Conservation (phyloP, 2,329 filamentous ascomycete genomes). For the Trichoderma aggressivum region DNA sequence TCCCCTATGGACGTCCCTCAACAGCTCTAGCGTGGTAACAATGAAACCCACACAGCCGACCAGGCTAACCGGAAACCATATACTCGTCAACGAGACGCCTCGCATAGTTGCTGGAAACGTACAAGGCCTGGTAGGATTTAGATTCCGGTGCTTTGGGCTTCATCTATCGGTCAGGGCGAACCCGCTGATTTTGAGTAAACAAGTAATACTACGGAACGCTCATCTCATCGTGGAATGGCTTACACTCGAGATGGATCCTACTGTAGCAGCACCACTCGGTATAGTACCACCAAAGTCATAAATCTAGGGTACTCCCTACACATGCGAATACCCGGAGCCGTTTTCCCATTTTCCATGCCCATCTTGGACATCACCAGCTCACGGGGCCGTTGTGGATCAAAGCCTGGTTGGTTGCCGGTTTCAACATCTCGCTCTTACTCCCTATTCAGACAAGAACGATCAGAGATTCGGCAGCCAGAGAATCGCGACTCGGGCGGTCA, state of each 20-base stretch:
- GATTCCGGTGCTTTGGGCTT: neutral
- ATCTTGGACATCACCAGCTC: neutral
- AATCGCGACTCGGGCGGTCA: neutral
- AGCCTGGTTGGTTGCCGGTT: neutral
- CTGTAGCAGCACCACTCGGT: no score
- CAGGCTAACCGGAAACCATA: constrained; percentile 3
- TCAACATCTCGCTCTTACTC: neutral
- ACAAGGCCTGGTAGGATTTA: neutral
- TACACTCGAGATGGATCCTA: neutral
- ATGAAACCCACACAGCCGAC: neutral
- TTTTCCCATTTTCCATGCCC: neutral
- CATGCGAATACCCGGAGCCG: neutral
- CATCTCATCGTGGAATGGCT: neutral
- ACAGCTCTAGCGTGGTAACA: neutral
- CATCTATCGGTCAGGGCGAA: constrained; percentile 2
- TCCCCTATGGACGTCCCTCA: neutral
- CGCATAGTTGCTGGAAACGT: neutral
- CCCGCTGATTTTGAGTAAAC: neutral
- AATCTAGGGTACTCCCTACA: neutral
- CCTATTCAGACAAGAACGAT: neutral
- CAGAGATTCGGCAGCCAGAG: neutral
- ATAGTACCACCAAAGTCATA: neutral
- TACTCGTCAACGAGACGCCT: neutral
- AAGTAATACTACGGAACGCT: neutral
- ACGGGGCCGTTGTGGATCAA: neutral